Evolutionary conservation across 2,329 filamentous ascomycete species (phyloP).

Genomic region (Fusarium siculi): DNA sequence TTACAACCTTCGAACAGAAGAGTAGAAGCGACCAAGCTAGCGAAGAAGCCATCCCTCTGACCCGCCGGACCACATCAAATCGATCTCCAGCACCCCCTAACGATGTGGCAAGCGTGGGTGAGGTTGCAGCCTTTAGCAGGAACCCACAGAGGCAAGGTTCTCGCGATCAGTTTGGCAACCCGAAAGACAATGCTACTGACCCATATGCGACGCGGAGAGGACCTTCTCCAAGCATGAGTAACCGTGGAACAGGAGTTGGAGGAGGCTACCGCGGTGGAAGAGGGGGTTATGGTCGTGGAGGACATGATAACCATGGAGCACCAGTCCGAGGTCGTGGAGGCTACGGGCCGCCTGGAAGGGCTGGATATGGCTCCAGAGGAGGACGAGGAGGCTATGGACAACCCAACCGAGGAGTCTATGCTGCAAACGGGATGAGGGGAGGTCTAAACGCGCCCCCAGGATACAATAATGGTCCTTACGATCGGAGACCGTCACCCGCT

Average conservation of each 20-base stretch:
- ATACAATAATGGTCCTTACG: conserved; percentile 54
- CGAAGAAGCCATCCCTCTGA: conserved; percentile 79
- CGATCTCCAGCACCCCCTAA: conserved; percentile 61
- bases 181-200: conserved; percentile 56
- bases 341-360: conserved; percentile 55
- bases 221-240: conserved; percentile 59
- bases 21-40: conserved; percentile 69
- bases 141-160: conserved; percentile 55
- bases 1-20: conserved; percentile 75
- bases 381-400: conserved; percentile 49
- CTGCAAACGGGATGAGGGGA: conserved; percentile 44
- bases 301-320: conserved; percentile 59
- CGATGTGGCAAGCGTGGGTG: conserved; percentile 52
- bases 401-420: conserved; percentile 48
- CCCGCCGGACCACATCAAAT: conserved; percentile 70
- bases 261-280: conserved; percentile 58
- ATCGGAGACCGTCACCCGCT: conserved; percentile 52
- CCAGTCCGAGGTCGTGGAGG: conserved; percentile 55
- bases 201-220: conserved; percentile 59
- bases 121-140: conserved; percentile 48
- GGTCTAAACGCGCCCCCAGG: conserved; percentile 55
- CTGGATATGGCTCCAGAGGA: conserved; percentile 56
- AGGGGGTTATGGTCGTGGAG: conserved; percentile 63
- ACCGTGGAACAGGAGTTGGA: conserved; percentile 64
- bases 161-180: conserved; percentile 74